Conservation (phyloP, 176 grass and related monocot species). For the Lolium rigidum region DNA sequence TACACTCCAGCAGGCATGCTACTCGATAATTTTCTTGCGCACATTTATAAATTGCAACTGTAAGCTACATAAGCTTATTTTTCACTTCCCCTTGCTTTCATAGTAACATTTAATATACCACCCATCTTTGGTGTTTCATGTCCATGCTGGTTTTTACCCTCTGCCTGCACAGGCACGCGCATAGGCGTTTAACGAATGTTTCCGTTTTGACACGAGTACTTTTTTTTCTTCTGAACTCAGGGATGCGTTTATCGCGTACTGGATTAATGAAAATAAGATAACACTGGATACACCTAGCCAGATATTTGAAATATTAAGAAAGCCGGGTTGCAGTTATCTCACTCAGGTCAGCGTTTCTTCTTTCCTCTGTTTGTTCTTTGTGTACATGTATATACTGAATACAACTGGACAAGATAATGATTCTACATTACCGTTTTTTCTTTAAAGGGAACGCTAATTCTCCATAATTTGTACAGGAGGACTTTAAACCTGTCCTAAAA, state of each 20-base stretch:
- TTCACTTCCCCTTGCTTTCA: background rate
- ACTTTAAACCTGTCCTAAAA: slow-evolving; percentile 91
- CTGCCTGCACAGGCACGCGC: background rate
- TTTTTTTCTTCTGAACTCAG: slow-evolving; percentile 48
- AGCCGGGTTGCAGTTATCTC: slow-evolving; percentile 66
- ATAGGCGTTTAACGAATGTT: background rate
- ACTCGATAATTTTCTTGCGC: background rate
- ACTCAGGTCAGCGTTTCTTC: slow-evolving; percentile 66
- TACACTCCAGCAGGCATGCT: background rate
- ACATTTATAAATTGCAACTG: background rate
- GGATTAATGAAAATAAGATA: slow-evolving; percentile 95
- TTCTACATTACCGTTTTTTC: background rate
- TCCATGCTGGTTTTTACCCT: background rate
- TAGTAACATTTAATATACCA: too few relatives aligned
- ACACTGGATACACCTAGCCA: slow-evolving; percentile 84
- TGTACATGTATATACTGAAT: background rate
- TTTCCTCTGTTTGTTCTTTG: slow-evolving; percentile 31
- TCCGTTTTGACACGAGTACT: slow-evolving; percentile 33
- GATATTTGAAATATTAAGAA: slow-evolving; percentile 92
- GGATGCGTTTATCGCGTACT: slow-evolving; percentile 96
- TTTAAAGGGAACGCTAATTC: background rate
- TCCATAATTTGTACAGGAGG: slow-evolving; percentile 69
- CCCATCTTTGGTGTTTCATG: slow-evolving; percentile 17
- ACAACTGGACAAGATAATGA: slow-evolving; percentile 11
- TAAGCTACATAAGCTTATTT: slow-evolving; percentile 34